Conservation (phyloP, 257 asterid species). For the Ajuga chamaepitys region DNA sequence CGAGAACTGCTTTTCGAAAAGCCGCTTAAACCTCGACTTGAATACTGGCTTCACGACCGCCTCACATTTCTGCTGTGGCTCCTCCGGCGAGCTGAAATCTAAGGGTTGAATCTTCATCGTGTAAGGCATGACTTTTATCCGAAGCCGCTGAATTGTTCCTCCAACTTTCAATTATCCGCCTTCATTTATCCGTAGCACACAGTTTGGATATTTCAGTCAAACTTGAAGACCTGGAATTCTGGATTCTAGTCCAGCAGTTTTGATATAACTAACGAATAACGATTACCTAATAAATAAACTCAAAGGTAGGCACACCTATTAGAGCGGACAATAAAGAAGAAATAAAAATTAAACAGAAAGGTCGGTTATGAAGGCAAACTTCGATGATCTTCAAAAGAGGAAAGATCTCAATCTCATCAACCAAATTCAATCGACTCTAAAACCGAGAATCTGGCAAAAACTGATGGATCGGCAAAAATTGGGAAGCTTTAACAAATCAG, state of each 20-base stretch:
- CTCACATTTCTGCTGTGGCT: slow-evolving; percentile 30
- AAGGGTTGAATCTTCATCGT: slow-evolving; percentile 82
- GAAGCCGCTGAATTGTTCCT: not conserved
- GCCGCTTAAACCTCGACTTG: slow-evolving; percentile 69
- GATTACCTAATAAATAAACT: not conserved
- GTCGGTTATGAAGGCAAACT: not conserved
- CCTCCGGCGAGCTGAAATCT: slow-evolving; percentile 38
- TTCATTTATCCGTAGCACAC: slow-evolving; percentile 20
- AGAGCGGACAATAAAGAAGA: not conserved
- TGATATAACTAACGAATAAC: not conserved
- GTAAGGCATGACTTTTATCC: slow-evolving; percentile 25
- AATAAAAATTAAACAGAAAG: slow-evolving; percentile 4
- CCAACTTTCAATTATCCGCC: slow-evolving; percentile 2
- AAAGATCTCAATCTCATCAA: not conserved
- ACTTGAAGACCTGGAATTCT: slow-evolving; percentile 17
- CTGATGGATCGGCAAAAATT: slow-evolving; percentile 15
- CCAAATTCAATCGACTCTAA: slow-evolving; percentile 23
- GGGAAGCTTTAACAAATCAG: slow-evolving; percentile 16
- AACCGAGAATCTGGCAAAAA: slow-evolving; percentile 19
- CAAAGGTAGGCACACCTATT: too few species aligned
- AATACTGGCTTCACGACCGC: slow-evolving; percentile 44
- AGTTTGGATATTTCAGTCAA: slow-evolving; percentile 19
- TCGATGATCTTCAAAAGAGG: not conserved
- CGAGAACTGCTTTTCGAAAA: slow-evolving; percentile 74
- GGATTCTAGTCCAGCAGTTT: not conserved